phyloP scores from a whole-genome alignment of 495 filamentous ascomycete genomes.

The Hamigera avellanea region DNA sequence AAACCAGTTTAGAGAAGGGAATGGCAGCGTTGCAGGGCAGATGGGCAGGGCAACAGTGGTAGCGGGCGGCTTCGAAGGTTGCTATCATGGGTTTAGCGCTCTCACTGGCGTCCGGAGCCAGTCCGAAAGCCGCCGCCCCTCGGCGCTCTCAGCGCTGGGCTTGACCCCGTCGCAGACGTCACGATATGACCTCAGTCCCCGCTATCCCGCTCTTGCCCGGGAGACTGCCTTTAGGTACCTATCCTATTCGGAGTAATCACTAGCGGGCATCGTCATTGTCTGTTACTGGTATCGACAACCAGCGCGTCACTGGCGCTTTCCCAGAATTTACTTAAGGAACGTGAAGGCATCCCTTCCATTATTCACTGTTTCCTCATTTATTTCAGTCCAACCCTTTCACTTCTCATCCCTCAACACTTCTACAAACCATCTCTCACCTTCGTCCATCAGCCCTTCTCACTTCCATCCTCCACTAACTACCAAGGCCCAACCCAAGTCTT shows the following conservation, averaged over 20 bases:
- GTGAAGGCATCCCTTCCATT: background rate
- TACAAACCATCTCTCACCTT: too few relatives aligned
- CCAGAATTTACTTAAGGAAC: background rate
- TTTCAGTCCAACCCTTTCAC: too few relatives aligned
- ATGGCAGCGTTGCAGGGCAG: too few relatives aligned
- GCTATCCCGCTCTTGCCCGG: constrained; percentile 1
- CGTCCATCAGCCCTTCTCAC: too few relatives aligned
- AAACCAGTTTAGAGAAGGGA: too few relatives aligned
- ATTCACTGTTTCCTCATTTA: background rate
- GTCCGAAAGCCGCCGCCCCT: background rate
- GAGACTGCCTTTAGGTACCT: too few relatives aligned
- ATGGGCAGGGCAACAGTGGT: too few relatives aligned
- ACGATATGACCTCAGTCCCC: constrained; percentile 15
- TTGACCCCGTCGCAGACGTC: constrained; percentile 8
- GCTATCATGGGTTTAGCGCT: too few relatives aligned
- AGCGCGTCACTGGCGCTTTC: constrained; percentile 1
- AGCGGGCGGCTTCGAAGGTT: too few relatives aligned
- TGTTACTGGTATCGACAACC: constrained; percentile 8
- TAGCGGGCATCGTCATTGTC: constrained; percentile 1
- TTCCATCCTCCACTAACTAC: too few relatives aligned
- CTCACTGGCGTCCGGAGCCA: background rate
- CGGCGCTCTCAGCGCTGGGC: constrained; percentile 1
- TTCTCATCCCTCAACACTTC: too few relatives aligned
- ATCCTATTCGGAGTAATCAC: too few relatives aligned
- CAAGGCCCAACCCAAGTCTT: background rate